These are phyloP conservation scores for Suhomyces anneliseae DNA, from an alignment of 1,139 yeast genomes.

Conservation along the genomic window DNA sequence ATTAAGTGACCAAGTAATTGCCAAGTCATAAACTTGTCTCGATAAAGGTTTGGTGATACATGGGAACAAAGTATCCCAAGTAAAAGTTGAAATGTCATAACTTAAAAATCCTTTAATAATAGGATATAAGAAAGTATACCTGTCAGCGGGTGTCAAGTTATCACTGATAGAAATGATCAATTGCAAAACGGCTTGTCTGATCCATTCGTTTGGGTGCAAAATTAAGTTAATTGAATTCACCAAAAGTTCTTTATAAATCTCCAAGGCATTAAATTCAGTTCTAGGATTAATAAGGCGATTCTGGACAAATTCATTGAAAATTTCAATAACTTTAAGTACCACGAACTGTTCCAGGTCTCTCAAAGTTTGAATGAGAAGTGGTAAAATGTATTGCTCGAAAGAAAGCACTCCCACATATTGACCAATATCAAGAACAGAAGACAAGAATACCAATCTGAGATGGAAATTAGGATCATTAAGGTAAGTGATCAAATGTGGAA, in stretches of 20 bases:
- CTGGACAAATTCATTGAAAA: slow-evolving; percentile 48
- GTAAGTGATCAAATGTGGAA: slow-evolving; percentile 90
- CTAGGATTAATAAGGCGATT: slow-evolving; percentile 37
- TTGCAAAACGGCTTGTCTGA: slow-evolving; percentile 66
- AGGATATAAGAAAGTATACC: slow-evolving; percentile 81
- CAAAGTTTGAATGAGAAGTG: slow-evolving; percentile 77
- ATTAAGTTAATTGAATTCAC: slow-evolving; percentile 35
- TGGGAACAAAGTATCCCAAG: slow-evolving; percentile 64
- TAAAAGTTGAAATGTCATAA: slow-evolving; percentile 69
- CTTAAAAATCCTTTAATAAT: slow-evolving; percentile 73
- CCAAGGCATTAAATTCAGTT: slow-evolving; percentile 42
- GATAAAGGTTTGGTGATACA: slow-evolving; percentile 68
- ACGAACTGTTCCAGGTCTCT: slow-evolving; percentile 84
- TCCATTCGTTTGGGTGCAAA: slow-evolving; percentile 87
- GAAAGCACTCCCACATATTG: slow-evolving; percentile 79
- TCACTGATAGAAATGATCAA: slow-evolving; percentile 63
- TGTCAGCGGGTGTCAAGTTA: slow-evolving; percentile 71
- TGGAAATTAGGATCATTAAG: slow-evolving; percentile 75
- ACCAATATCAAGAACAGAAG: slow-evolving; percentile 75
- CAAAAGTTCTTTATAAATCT: slow-evolving; percentile 40
- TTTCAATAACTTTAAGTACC: slow-evolving; percentile 69
- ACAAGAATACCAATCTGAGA: slow-evolving; percentile 68
- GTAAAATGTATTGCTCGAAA: slow-evolving; percentile 84
- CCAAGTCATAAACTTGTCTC: slow-evolving; percentile 62
- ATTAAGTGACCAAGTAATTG: slow-evolving; percentile 71